These are phyloP conservation scores for Pichia sp. DNA, from an alignment of 1,139 yeast species.

Conservation along the genomic window DNA sequence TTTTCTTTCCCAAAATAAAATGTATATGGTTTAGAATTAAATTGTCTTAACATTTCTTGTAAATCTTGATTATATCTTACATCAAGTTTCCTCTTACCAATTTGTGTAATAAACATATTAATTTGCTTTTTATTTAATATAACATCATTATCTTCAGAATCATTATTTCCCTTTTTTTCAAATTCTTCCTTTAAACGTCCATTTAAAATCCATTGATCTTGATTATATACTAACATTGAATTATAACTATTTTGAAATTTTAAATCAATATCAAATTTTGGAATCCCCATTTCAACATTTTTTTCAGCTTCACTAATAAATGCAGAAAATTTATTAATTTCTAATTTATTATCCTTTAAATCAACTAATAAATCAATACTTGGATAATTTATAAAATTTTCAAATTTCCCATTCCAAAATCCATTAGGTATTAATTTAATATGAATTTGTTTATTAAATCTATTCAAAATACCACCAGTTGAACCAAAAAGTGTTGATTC, in stretches of 20 bases:
- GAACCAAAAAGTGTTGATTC: conserved; percentile 23
- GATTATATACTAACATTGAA: conserved; percentile 20
- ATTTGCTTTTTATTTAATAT: conserved; percentile 8
- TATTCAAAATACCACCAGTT: conserved; percentile 31
- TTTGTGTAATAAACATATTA: conserved; percentile 12
- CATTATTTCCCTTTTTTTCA: background rate
- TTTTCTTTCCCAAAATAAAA: conserved; percentile 5
- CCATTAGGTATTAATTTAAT: conserved; percentile 44
- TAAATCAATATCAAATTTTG: conserved; percentile 21
- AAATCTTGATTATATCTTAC: conserved; percentile 9
- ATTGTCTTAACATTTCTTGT: conserved; percentile 6
- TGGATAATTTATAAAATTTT: conserved; percentile 33
- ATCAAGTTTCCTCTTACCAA: conserved; percentile 12
- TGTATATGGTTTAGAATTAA: conserved; percentile 12
- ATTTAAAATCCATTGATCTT: conserved; percentile 17
- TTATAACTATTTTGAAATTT: conserved; percentile 25
- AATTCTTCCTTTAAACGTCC: conserved; percentile 9
- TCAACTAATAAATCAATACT: conserved; percentile 46
- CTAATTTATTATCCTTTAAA: conserved; percentile 31
- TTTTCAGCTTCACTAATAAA: conserved; percentile 25
- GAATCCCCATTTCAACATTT: conserved; percentile 21
- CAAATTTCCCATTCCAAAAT: conserved; percentile 23
- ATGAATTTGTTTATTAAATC: conserved; percentile 38
- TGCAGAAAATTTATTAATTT: conserved; percentile 17
- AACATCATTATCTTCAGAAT: conserved; percentile 8